Conservation (phyloP, 192 early-diverging fungal genomes). For the Radiomyces spectabilis region DNA sequence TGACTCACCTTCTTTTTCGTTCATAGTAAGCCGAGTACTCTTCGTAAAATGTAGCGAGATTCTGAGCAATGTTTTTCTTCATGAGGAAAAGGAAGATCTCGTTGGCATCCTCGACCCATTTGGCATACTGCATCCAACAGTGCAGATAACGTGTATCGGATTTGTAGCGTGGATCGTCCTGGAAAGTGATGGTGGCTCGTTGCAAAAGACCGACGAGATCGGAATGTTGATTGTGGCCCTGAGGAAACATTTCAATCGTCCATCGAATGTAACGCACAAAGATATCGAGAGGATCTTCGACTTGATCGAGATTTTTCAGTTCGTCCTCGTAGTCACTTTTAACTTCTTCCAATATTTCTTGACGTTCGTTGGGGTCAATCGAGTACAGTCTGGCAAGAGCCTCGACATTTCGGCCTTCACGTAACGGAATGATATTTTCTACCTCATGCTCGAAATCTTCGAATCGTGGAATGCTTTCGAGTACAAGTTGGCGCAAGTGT, state of each 20-base stretch:
- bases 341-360: conserved; percentile 9
- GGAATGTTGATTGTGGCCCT: conserved; percentile 41
- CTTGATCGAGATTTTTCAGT: conserved; percentile 25
- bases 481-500: not conserved
- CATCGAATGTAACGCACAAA: conserved; percentile 52
- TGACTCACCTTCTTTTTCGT: conserved; percentile 25
- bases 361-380: conserved; percentile 17
- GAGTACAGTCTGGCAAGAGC: conserved; percentile 20
- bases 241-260: conserved; percentile 54
- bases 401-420: conserved; percentile 57
- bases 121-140: conserved; percentile 36
- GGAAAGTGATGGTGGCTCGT: conserved; percentile 32
- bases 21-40: conserved; percentile 67
- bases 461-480: conserved; percentile 5
- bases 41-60: conserved; percentile 62
- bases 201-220: conserved; percentile 46
- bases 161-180: conserved; percentile 46
- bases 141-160: conserved; percentile 47
- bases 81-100: conserved; percentile 74
- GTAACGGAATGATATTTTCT: conserved; percentile 68
- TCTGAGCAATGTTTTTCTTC: conserved; percentile 61
- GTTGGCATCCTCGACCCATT: conserved; percentile 47
- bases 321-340: conserved; percentile 23
- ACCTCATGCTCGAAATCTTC: conserved; percentile 60
- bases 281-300: conserved; percentile 44